These are phyloP conservation scores for Aaosphaeria pasadenensis DNA, from an alignment of 2,329 filamentous ascomycete genomes.

Conservation along the genomic window DNA sequence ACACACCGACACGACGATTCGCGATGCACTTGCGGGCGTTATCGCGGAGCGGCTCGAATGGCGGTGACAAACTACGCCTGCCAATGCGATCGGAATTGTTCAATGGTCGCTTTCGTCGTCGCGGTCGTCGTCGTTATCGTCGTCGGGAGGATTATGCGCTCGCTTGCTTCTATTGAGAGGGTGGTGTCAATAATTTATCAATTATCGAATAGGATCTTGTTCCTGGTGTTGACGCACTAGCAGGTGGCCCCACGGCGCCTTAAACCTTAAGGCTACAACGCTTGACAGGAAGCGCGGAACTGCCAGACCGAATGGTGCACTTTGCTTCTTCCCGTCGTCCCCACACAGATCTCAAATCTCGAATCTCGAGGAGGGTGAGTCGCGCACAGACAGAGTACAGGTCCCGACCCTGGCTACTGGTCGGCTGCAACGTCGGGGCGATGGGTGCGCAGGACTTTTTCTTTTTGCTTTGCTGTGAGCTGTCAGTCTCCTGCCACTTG, in stretches of 20 bases:
- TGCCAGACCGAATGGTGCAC: slow-evolving; percentile 22
- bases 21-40: neutral
- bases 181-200: too few species aligned
- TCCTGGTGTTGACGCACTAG: neutral
- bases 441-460: slow-evolving; percentile 4
- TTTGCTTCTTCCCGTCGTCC: slow-evolving; percentile 37
- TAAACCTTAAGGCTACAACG: slow-evolving; percentile 29
- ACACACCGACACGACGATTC: slow-evolving; percentile 2
- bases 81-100: too few species aligned
- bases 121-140: too few species aligned
- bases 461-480: slow-evolving; percentile 8
- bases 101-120: too few species aligned
- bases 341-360: slow-evolving; percentile 35
- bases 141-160: too few species aligned
- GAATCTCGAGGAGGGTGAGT: slow-evolving; percentile 4
- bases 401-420: slow-evolving; percentile 22
- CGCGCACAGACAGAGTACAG: slow-evolving; percentile 30
- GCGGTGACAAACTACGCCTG: neutral
- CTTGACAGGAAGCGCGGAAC: slow-evolving; percentile 21
- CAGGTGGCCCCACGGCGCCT: slow-evolving; percentile 26
- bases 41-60: neutral
- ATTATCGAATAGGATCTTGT: too few species aligned
- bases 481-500: slow-evolving; percentile 29
- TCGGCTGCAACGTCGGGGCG: slow-evolving; percentile 27
- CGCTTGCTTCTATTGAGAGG: too few species aligned